phyloP scores from a whole-genome alignment of 139 green algal genomes.

The Penium margaritaceum region DNA sequence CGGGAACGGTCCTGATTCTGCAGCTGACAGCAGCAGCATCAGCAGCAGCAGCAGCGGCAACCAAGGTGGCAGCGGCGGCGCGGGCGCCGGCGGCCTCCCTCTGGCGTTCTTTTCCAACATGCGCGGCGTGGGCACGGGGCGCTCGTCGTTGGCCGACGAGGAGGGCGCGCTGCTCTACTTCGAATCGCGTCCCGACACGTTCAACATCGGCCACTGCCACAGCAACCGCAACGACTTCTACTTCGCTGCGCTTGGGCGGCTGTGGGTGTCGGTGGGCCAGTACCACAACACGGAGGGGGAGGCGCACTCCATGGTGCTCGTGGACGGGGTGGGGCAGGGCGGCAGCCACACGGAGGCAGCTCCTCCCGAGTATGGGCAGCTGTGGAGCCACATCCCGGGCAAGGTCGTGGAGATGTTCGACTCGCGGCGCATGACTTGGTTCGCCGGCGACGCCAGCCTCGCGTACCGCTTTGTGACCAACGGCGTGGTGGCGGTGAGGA shows the following conservation, averaged over 20 bases:
- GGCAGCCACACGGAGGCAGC: not conserved
- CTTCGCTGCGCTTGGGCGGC: not conserved
- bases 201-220: not conserved
- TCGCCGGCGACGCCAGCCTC: not conserved
- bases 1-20: too few species aligned
- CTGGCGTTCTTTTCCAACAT: not conserved
- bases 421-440: not conserved
- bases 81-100: not conserved
- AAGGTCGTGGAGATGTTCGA: conserved; percentile 7
- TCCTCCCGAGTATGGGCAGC: not conserved
- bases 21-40: too few species aligned
- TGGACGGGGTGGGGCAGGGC: not conserved
- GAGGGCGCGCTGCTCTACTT: not conserved
- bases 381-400: conserved; percentile 8
- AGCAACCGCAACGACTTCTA: conserved; percentile 1
- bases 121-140: not conserved
- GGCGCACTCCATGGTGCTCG: not conserved
- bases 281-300: conserved; percentile 1
- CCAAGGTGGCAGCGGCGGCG: not conserved
- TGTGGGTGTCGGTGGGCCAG: not conserved
- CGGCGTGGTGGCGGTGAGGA: not conserved
- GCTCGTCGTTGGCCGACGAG: not conserved
- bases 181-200: not conserved
- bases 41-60: too few species aligned
- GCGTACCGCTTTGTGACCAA: conserved; percentile 4